Percentiles rank a stretch among this genome's conserved stretches.
phyloP scores from a whole-genome alignment of 371 early-diverging fungal genomes.

The Mucor circinelloides region DNA sequence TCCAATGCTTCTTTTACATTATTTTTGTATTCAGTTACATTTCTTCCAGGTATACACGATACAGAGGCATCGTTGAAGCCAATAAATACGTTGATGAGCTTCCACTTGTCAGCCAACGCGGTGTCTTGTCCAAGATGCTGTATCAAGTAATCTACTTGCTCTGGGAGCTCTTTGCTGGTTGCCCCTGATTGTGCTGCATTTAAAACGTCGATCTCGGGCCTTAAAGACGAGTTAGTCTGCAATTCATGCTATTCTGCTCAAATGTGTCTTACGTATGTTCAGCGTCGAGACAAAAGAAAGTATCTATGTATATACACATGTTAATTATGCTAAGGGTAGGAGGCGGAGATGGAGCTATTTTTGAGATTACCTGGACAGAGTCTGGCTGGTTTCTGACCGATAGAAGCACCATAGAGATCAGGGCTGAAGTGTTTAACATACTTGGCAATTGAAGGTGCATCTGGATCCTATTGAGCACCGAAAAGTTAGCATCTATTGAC shows the following conservation, averaged over 20 bases:
- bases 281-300: slow-evolving; percentile 32
- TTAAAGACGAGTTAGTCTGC: background rate
- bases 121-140: slow-evolving; percentile 27
- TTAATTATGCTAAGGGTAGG: background rate
- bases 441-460: slow-evolving; percentile 29
- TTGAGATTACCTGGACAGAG: slow-evolving; percentile 27
- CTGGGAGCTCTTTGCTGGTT: slow-evolving; percentile 21
- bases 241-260: background rate
- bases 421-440: slow-evolving; percentile 30
- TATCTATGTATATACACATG: slow-evolving; percentile 11
- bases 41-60: slow-evolving; percentile 27
- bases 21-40: background rate
- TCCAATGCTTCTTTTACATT: slow-evolving; percentile 5
- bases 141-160: slow-evolving; percentile 39
- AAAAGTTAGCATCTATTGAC: background rate
- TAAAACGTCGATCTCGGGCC: slow-evolving; percentile 30
- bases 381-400: slow-evolving; percentile 24
- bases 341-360: background rate
- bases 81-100: slow-evolving; percentile 37
- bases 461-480: slow-evolving; percentile 25
- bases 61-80: slow-evolving; percentile 37
- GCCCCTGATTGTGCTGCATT: slow-evolving; percentile 49
- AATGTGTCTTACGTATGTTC: slow-evolving; percentile 18
- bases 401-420: slow-evolving; percentile 27
- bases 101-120: slow-evolving; percentile 26